Conservation (phyloP, 75 land plant genomes). For the Picea sitchensis region DNA sequence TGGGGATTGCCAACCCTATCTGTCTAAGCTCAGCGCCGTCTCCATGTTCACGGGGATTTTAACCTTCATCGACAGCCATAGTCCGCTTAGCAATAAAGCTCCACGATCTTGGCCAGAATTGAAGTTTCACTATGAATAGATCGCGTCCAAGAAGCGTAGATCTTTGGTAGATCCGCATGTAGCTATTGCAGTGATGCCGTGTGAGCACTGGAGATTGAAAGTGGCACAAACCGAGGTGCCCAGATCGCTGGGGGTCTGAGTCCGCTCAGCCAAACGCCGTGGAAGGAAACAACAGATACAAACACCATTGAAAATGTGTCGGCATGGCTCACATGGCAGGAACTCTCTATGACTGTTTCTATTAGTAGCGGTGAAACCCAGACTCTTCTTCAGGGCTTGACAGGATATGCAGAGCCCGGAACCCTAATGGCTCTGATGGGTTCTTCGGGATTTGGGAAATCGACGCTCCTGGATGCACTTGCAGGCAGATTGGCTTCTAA, state of each 20-base stretch:
- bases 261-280: conserved; percentile 84
- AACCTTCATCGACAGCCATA: too few relatives aligned
- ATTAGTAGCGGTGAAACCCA: conserved; percentile 52
- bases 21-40: too few relatives aligned
- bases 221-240: background rate
- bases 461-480: conserved; percentile 68
- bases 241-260: conserved; percentile 38
- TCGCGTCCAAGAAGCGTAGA: too few relatives aligned
- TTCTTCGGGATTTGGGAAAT: conserved; percentile 82
- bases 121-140: too few relatives aligned
- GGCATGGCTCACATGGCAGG: conserved; percentile 90
- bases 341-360: conserved; percentile 67
- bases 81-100: too few relatives aligned
- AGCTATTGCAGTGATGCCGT: too few relatives aligned
- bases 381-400: conserved; percentile 57
- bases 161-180: too few relatives aligned
- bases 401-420: conserved; percentile 85
- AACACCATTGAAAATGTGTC: conserved; percentile 66
- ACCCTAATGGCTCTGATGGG: conserved; percentile 75
- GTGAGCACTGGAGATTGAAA: conserved; percentile 46
- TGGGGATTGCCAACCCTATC: too few relatives aligned
- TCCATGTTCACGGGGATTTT: too few relatives aligned
- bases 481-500: conserved; percentile 78
- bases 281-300: conserved; percentile 63
- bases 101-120: too few relatives aligned